Conservation (phyloP, 2,329 filamentous ascomycete genomes). For the Xylariaceae sp. region DNA sequence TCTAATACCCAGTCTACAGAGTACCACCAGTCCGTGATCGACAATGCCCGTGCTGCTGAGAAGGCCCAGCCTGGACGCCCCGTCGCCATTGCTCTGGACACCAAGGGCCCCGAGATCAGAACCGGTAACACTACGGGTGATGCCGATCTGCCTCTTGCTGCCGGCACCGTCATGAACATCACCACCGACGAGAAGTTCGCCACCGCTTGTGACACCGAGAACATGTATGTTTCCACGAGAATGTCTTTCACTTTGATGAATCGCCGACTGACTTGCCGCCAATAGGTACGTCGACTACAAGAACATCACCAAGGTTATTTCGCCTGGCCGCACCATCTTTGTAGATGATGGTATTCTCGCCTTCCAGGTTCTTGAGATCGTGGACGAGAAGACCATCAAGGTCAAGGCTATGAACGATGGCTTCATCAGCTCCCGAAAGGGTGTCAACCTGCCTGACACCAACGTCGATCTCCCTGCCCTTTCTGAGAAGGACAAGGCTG, state of each 20-base stretch:
- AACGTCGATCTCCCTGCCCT: slow-evolving; percentile 96
- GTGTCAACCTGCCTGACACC: slow-evolving; percentile 97
- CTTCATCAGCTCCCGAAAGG: slow-evolving; percentile 98
- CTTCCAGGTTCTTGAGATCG: slow-evolving; percentile 84
- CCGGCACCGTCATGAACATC: slow-evolving; percentile 84
- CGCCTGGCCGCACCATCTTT: slow-evolving; percentile 87
- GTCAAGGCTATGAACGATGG: slow-evolving; percentile 92
- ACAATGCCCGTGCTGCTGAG: slow-evolving; percentile 88
- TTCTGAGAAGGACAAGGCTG: slow-evolving; percentile 95
- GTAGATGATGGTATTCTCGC: slow-evolving; percentile 97
- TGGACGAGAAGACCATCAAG: slow-evolving; percentile 83
- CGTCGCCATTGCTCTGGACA: slow-evolving; percentile 87
- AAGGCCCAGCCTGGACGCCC: slow-evolving; percentile 72
- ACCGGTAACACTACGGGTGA: slow-evolving; percentile 70
- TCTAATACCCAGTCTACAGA: slow-evolving; percentile 11
- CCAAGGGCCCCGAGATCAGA: slow-evolving; percentile 59
- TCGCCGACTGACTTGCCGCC: slow-evolving; percentile 32
- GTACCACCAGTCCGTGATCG: slow-evolving; percentile 97
- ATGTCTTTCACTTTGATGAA: slow-evolving; percentile 78
- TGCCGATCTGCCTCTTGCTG: slow-evolving; percentile 81
- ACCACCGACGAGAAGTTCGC: slow-evolving; percentile 94
- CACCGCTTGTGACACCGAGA: slow-evolving; percentile 75
- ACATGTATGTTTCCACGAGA: slow-evolving; percentile 65
- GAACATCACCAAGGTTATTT: slow-evolving; percentile 99
- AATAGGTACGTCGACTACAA: slow-evolving; percentile 94